phyloP scores from a whole-genome alignment of 2,329 filamentous ascomycete species.

The Botryosphaeria dothidea region DNA sequence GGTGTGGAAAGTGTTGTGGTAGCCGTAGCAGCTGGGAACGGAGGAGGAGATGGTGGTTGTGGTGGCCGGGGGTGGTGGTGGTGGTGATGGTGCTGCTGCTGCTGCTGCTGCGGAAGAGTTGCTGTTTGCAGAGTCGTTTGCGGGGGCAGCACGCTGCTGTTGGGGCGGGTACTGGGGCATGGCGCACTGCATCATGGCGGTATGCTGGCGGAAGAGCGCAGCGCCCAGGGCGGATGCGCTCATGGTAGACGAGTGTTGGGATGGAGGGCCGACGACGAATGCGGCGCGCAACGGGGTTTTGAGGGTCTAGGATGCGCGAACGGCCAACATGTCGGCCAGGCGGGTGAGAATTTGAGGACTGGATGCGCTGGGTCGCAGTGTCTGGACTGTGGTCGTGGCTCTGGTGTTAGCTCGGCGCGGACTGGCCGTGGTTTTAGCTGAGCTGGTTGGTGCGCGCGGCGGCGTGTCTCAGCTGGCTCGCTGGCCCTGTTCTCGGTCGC shows the following conservation, averaged over 20 bases:
- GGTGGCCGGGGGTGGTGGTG: conserved; percentile 25
- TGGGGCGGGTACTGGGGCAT: background rate
- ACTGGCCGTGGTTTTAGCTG: background rate
- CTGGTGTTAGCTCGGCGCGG: conserved; percentile 1
- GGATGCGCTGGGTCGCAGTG: conserved; percentile 4
- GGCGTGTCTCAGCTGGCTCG: conserved; percentile 6
- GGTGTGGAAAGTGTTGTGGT: conserved; percentile 46
- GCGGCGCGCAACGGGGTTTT: background rate
- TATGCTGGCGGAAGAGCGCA: conserved; percentile 15
- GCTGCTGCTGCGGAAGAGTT: background rate
- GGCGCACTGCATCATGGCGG: conserved; percentile 8
- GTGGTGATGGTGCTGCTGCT: background rate
- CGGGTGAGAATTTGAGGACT: background rate
- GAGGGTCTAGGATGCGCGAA: background rate
- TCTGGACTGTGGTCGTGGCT: conserved; percentile 12
- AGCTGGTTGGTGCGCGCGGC: conserved; percentile 2
- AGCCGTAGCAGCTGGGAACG: conserved; percentile 32
- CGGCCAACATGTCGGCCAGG: background rate
- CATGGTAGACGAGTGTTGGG: background rate
- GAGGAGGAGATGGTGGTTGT: conserved; percentile 41
- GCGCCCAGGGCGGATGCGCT: conserved; percentile 13
- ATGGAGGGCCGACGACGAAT: background rate
- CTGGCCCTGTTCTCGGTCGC: conserved; percentile 1
- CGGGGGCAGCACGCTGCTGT: background rate
- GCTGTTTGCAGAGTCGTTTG: background rate